Evolutionary conservation across 2,329 filamentous ascomycete species (phyloP).

Genomic region (Calonectria leucothoes): DNA sequence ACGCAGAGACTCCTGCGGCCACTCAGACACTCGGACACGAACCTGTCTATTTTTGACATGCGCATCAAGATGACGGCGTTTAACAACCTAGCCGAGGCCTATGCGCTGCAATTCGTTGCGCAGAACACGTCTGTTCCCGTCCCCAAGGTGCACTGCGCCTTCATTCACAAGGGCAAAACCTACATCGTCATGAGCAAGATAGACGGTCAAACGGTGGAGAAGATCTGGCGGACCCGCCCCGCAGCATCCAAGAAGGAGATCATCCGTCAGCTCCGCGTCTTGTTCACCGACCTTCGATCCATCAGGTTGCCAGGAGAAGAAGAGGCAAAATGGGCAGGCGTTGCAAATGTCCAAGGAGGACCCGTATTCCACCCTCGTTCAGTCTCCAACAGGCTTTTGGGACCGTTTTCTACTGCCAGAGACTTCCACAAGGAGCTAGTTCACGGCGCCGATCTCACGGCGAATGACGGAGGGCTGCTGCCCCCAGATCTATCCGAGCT

Average conservation of each 20-base stretch:
- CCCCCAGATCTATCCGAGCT: not conserved
- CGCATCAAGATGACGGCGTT: not conserved
- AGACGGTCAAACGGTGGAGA: slow-evolving; percentile 28
- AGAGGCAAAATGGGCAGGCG: no score
- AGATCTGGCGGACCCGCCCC: slow-evolving; percentile 24
- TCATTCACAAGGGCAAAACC: slow-evolving; percentile 20
- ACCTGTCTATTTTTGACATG: not conserved
- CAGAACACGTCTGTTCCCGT: slow-evolving; percentile 21
- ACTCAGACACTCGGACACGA: not conserved
- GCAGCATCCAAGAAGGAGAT: slow-evolving; percentile 28
- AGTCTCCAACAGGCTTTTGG: not conserved
- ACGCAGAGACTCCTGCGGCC: not conserved
- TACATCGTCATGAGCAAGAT: slow-evolving; percentile 35
- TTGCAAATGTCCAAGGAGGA: not conserved
- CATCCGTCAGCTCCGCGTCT: slow-evolving; percentile 30
- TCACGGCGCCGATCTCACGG: slow-evolving; percentile 29
- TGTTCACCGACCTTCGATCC: slow-evolving; percentile 35
- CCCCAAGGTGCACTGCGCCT: slow-evolving; percentile 23
- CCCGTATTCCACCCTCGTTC: not conserved
- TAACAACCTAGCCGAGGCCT: slow-evolving; percentile 6
- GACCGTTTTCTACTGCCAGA: not conserved
- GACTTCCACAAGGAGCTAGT: not conserved
- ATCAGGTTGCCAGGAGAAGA: slow-evolving; percentile 23
- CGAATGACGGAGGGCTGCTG: slow-evolving; percentile 6
- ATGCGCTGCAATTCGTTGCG: slow-evolving; percentile 11